These are phyloP conservation scores for Spencermartinsiella europaea DNA, from an alignment of 805 yeast species.

Conservation along the genomic window DNA sequence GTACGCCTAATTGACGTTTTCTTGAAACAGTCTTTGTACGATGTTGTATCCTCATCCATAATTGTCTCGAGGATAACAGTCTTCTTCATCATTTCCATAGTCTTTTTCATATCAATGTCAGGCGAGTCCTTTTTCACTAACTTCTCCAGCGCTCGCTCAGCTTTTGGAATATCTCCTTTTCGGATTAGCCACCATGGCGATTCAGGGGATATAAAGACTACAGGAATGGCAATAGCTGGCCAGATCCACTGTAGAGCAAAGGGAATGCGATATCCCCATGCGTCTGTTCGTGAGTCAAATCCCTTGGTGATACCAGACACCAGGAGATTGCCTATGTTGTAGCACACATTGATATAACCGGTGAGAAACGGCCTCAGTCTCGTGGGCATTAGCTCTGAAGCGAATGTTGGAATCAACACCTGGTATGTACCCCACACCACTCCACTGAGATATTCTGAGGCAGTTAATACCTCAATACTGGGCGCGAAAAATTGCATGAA, in stretches of 20 bases:
- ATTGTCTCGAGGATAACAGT: conserved; percentile 35
- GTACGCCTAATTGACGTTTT: conserved; percentile 47
- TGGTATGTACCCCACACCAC: conserved; percentile 52
- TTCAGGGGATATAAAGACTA: conserved; percentile 40
- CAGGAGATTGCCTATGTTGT: conserved; percentile 54
- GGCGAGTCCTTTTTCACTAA: background rate
- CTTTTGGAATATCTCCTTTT: conserved; percentile 38
- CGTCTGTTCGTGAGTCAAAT: conserved; percentile 22
- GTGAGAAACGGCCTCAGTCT: conserved; percentile 46
- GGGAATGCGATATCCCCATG: conserved; percentile 48
- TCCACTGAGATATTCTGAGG: conserved; percentile 35
- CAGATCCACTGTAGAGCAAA: conserved; percentile 58
- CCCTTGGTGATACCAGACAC: conserved; percentile 48
- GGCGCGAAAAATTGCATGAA: conserved; percentile 49
- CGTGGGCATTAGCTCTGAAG: conserved; percentile 51
- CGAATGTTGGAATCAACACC: conserved; percentile 46
- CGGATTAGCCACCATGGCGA: conserved; percentile 55
- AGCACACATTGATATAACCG: conserved; percentile 47
- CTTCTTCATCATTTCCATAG: conserved; percentile 39
- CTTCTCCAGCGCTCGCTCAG: conserved; percentile 26
- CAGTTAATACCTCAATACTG: conserved; percentile 33
- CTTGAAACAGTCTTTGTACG: conserved; percentile 41
- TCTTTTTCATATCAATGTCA: conserved; percentile 2
- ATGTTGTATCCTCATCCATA: conserved; percentile 9
- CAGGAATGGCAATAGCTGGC: conserved; percentile 45